Percentiles rank a stretch among this genome's conserved stretches.
phyloP scores from a whole-genome alignment of 192 early-diverging fungal species.

The Backusella tuberculispora region DNA sequence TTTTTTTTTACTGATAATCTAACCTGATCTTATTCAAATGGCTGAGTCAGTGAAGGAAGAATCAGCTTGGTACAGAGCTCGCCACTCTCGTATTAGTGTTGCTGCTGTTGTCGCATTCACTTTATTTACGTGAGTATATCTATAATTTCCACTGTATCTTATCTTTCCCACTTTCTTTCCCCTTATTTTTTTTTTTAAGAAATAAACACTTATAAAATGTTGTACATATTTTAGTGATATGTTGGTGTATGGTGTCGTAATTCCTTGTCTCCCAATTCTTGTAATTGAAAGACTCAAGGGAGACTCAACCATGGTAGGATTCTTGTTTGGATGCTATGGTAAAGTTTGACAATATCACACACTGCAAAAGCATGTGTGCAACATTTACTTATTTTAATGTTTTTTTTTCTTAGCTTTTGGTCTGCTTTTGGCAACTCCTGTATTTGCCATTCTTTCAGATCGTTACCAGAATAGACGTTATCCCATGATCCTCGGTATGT shows the following conservation, averaged over 20 bases:
- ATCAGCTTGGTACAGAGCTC: constrained; percentile 36
- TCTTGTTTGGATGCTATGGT: constrained; percentile 77
- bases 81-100: constrained; percentile 43
- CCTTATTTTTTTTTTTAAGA: background rate
- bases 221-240: constrained; percentile 42
- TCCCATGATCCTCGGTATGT: constrained; percentile 76
- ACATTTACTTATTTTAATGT: background rate
- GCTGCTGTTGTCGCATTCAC: constrained; percentile 59
- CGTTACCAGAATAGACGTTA: constrained; percentile 70
- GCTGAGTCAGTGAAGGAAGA: background rate
- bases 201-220: constrained; percentile 2
- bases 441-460: constrained; percentile 77
- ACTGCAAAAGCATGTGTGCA: background rate
- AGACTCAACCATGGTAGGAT: constrained; percentile 59
- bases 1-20: constrained; percentile 17
- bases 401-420: constrained; percentile 54
- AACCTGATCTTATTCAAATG: background rate
- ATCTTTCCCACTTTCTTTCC: background rate
- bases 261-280: constrained; percentile 72
- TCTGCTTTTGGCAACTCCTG: constrained; percentile 61
- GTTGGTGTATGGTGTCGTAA: constrained; percentile 73
- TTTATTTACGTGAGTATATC: constrained; percentile 60
- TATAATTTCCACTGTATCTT: constrained; percentile 12
- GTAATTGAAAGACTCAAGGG: constrained; percentile 62
- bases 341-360: constrained; percentile 17